Conservation (phyloP, 2,329 filamentous ascomycete species). For the Pseudogymnoascus sp. region DNA sequence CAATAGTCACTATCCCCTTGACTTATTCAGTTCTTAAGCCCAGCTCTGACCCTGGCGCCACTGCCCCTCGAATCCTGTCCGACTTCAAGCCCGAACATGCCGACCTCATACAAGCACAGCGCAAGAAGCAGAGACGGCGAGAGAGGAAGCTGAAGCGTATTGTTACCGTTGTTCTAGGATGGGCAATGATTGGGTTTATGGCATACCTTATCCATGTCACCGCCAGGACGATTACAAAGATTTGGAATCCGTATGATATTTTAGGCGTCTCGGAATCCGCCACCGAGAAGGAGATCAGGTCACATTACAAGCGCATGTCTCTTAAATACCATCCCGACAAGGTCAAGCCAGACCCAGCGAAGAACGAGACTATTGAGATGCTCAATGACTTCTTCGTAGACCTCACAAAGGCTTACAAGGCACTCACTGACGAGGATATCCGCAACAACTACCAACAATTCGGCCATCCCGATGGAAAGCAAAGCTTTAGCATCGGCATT, state of each 20-base stretch:
- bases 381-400: slow-evolving; percentile 90
- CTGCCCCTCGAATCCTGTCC: slow-evolving; percentile 74
- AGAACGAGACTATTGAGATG: slow-evolving; percentile 80
- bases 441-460: slow-evolving; percentile 96
- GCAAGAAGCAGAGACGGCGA: slow-evolving; percentile 80
- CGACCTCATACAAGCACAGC: slow-evolving; percentile 74
- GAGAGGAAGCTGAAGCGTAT: slow-evolving; percentile 83
- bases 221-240: slow-evolving; percentile 60
- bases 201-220: slow-evolving; percentile 82
- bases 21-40: slow-evolving; percentile 83
- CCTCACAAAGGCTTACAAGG: slow-evolving; percentile 95
- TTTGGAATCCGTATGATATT: slow-evolving; percentile 97
- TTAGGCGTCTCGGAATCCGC: slow-evolving; percentile 78
- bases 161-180: slow-evolving; percentile 67
- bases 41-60: slow-evolving; percentile 67
- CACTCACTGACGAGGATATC: slow-evolving; percentile 92
- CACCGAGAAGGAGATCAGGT: slow-evolving; percentile 86
- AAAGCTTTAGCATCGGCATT: slow-evolving; percentile 96
- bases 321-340: slow-evolving; percentile 92
- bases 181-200: slow-evolving; percentile 82
- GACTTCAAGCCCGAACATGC: slow-evolving; percentile 76
- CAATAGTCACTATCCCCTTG: slow-evolving; percentile 80
- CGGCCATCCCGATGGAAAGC: slow-evolving; percentile 95
- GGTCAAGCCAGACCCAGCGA: slow-evolving; percentile 69
- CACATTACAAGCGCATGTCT: slow-evolving; percentile 79